phyloP scores from a whole-genome alignment of 306 rosid species.

The Inga oerstediana region DNA sequence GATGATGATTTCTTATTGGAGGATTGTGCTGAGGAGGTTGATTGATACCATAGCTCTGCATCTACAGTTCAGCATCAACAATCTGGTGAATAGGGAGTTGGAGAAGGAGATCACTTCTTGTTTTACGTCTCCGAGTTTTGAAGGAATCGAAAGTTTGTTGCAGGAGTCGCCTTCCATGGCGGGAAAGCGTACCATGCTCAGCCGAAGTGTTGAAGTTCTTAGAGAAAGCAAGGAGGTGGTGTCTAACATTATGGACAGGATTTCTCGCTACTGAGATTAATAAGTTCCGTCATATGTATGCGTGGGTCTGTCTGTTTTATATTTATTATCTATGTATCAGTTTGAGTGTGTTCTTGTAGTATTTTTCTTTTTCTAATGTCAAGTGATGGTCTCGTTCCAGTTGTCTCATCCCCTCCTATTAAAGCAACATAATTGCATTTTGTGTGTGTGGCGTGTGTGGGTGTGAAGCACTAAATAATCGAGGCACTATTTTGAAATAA shows the following conservation, averaged over 20 bases:
- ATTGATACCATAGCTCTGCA: slow-evolving; percentile 51
- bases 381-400: not conserved
- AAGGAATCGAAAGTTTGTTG: slow-evolving; percentile 53
- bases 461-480: too few species aligned
- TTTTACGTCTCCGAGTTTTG: slow-evolving; percentile 26
- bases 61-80: slow-evolving; percentile 37
- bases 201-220: slow-evolving; percentile 36
- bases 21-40: slow-evolving; percentile 44
- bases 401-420: not conserved
- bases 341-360: not conserved
- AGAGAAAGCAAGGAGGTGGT: slow-evolving; percentile 45
- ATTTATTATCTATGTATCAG: not conserved
- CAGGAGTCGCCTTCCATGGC: slow-evolving; percentile 54
- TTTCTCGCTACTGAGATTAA: slow-evolving; percentile 25
- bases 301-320: not conserved
- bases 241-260: slow-evolving; percentile 38
- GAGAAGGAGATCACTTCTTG: slow-evolving; percentile 45
- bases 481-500: too few species aligned
- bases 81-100: slow-evolving; percentile 42
- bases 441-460: too few species aligned
- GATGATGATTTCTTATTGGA: slow-evolving; percentile 62
- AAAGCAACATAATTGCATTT: not conserved
- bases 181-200: slow-evolving; percentile 44
- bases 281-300: not conserved
- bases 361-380: not conserved